Evolutionary conservation across 1,284 basidiomycete genomes (phyloP), one percentile per base, ranked within the genome.

Genomic region (Ceratobasidium sp.): DNA sequence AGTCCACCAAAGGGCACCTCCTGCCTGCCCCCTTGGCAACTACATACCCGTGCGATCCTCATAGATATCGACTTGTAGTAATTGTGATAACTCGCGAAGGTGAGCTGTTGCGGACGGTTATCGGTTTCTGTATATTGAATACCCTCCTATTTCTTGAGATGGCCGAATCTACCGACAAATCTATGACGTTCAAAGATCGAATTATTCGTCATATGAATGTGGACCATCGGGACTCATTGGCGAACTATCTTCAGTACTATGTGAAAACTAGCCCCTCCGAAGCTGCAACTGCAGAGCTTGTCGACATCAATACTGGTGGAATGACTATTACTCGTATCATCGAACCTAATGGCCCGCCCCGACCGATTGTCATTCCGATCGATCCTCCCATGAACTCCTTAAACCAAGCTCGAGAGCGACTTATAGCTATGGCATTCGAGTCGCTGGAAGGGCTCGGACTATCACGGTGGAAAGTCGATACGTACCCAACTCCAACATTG

Each of bases 121-220:
- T 24, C 13, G 3, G 34, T 34, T 37, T n/a, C n/a, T n/a, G 13
- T 56, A 37, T 14, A 56, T 34, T 31, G 27, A 39, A 39, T 8
- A 11, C 11, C 14, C n/a, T 56, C n/a, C 29, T 6, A 11, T 16
- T 22, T 54, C 24, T 14, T 9, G 14, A 34, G 54, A 69, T 69
- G 65, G 31, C 51, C 34, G 51, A 41, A 46, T 39, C 48, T n/a
- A 34, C 16, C 7, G 54, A 71, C 19, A 43, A 59, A 41, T 27
- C 54, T 8, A 24, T 56, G 6, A 54, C 37, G 27, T 22, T 71
- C 2, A 71, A 71, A 39, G 68, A 71, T 24, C 68, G 68, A 13
- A 71, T 71, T 34, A 71, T 71, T 71, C 68, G 43, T 13, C 68
- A 71, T 43, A 71, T 71, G 68, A 71, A 71, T 51, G 43, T 22